Evolutionary conservation across 306 rosid species (phyloP).

Genomic region (Ceratonia siliqua): DNA sequence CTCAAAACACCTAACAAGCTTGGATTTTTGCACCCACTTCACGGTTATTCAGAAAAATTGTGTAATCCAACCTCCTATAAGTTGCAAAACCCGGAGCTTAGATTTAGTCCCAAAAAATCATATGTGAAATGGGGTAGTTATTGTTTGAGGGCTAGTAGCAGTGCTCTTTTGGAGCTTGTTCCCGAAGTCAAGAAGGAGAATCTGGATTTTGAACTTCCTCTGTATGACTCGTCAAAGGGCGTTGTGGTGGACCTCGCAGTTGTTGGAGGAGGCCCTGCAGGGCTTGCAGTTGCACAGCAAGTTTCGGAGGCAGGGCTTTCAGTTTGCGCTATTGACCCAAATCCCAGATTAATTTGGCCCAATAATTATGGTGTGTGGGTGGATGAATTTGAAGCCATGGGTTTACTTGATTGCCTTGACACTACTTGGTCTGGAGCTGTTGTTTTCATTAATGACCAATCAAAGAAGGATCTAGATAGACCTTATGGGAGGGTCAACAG

Average conservation of each 20-base stretch:
- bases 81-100: constrained; percentile 61
- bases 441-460: constrained; percentile 64
- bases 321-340: constrained; percentile 86
- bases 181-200: constrained; percentile 89
- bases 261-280: constrained; percentile 98
- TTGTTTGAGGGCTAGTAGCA: constrained; percentile 54
- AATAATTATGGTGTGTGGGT: constrained; percentile 99
- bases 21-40: constrained; percentile 73
- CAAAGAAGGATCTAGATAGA: constrained; percentile 68
- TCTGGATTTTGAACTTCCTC: constrained; percentile 88
- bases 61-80: constrained; percentile 43
- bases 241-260: constrained; percentile 87
- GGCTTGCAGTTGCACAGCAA: constrained; percentile 96
- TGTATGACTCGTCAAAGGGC: constrained; percentile 77
- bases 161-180: constrained; percentile 89
- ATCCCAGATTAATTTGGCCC: constrained; percentile 93
- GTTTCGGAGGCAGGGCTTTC: constrained; percentile 96
- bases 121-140: constrained; percentile 46
- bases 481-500: constrained; percentile 98
- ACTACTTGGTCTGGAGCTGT: constrained; percentile 97
- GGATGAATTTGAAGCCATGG: constrained; percentile 97
- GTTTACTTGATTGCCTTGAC: constrained; percentile 93
- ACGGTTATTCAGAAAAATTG: constrained; percentile 75
- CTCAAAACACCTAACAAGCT: constrained; percentile 91
- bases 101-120: constrained; percentile 60